Evolutionary conservation across 2,329 filamentous ascomycete genomes (phyloP).

Genomic region (Pseudocercospora ulei): DNA sequence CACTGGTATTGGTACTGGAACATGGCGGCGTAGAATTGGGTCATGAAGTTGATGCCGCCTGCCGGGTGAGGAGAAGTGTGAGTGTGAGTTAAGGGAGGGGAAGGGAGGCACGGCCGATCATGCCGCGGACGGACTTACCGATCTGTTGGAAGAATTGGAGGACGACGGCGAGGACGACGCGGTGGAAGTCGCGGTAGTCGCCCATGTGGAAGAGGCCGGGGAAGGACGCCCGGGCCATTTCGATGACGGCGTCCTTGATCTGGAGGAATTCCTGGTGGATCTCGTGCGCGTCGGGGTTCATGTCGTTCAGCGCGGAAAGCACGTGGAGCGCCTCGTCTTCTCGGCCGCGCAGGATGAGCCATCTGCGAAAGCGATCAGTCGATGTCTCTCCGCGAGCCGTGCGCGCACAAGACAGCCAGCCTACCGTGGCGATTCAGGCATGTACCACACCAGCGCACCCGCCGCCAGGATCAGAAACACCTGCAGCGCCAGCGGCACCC

Average conservation of each 20-base stretch:
- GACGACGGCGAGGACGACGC: constrained; percentile 31
- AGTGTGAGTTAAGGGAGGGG: constrained; percentile 16
- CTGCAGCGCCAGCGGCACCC: constrained; percentile 31
- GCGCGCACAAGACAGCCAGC: background rate
- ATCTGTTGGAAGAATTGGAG: constrained; percentile 36
- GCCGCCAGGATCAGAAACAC: constrained; percentile 27
- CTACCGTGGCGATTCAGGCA: constrained; percentile 31
- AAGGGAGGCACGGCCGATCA: too few species aligned
- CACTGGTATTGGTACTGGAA: constrained; percentile 35
- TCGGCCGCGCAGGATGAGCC: constrained; percentile 49
- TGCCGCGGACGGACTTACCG: constrained; percentile 11
- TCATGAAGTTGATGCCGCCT: constrained; percentile 34
- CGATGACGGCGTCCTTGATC: constrained; percentile 47
- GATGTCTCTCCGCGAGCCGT: background rate
- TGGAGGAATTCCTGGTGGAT: constrained; percentile 43
- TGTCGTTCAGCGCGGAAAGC: constrained; percentile 41
- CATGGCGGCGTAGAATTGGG: constrained; percentile 39
- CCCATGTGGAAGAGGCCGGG: constrained; percentile 28
- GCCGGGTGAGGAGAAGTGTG: constrained; percentile 33
- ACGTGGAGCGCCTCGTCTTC: constrained; percentile 46
- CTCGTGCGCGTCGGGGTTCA: constrained; percentile 39
- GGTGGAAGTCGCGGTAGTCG: constrained; percentile 33
- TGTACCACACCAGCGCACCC: constrained; percentile 22
- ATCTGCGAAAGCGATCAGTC: constrained; percentile 20
- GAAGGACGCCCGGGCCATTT: constrained; percentile 35